Base-by-base conservation (phyloP, 83 land plant genomes). In the Diphasiastrum complanatum region DNA sequence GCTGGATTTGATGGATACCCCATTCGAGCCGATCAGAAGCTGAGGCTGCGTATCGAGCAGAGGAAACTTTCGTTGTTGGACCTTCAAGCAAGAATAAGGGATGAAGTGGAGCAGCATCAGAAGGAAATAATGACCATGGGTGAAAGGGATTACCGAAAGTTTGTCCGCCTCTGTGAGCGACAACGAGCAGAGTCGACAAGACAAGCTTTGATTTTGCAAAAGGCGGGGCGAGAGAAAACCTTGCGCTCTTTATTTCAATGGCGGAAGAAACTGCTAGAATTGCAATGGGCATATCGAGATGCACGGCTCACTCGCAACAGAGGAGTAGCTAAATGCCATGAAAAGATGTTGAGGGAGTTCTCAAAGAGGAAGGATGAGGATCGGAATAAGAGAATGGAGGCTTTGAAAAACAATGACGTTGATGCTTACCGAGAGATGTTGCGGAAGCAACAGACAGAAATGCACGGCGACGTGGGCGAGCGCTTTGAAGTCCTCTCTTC, bases 61-160 rank as follows among this genome's bases (percentile, higher is more conserved):
- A 82, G 66, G 62, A 95, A 95, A 52, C 85, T 89, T 31, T 70
- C 75, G 24, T 85, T 95, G 58, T 38, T 82, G 69, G 85, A 83
- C 47, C 70, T 80, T 38, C 99, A 95, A 76, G 69, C 89, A 51
- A 79, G 86, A 33, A 36, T 95, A 47, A 76, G 97, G 52, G 85
- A 82, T 75, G 89, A 84, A 67, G 78, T 95, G 34, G 97, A 95
- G 71, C 87, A 86, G 38, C 78, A 95, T 43, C 99, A 95, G 61
- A 93, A 86, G 65, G 99, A 90, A 71, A 95, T 95, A 22, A 95
- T 95, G 99, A 81, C 83, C 33, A 90, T 95, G 97, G 73, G 95
- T 52, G 99, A 95, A 38, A 78, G 99, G 67, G 85, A 75, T 31
- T 95, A 95, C 45, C 52, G 89, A 28, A 95, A 95, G 63, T 95